Evolutionary conservation across 495 filamentous ascomycete species (phyloP).

Genomic region (Neurospora terricola): DNA sequence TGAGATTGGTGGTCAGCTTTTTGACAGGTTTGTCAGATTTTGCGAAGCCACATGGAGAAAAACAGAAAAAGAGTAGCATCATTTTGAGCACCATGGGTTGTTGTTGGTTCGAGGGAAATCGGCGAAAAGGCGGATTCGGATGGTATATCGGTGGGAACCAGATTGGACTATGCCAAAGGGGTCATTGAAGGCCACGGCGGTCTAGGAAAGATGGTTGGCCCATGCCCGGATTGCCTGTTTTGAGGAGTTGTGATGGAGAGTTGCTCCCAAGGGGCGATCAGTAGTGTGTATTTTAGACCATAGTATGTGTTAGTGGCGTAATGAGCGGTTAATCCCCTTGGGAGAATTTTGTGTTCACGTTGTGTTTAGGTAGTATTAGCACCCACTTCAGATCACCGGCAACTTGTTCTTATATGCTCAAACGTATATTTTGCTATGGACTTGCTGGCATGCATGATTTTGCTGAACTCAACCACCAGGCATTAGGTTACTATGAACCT

Average conservation of each 20-base stretch:
- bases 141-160: conserved; percentile 9
- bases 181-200: conserved; percentile 18
- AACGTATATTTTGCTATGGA: background rate
- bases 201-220: conserved; percentile 25
- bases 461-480: background rate
- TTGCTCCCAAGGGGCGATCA: background rate
- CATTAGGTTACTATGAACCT: conserved; percentile 7
- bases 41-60: background rate
- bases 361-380: background rate
- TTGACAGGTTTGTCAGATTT: background rate
- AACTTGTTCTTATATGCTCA: background rate
- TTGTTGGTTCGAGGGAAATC: background rate
- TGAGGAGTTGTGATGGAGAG: conserved; percentile 9
- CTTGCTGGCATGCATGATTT: background rate
- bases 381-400: background rate
- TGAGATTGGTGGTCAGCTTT: background rate
- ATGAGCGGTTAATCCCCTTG: background rate
- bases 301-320: background rate
- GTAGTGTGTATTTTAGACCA: background rate
- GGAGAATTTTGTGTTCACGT: background rate
- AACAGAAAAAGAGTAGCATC: conserved; percentile 9
- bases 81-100: background rate
- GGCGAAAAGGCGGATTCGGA: conserved; percentile 4
- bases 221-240: conserved; percentile 17
- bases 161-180: conserved; percentile 23